Conservation (phyloP, 306 rosid species). For the Lablab purpureus region DNA sequence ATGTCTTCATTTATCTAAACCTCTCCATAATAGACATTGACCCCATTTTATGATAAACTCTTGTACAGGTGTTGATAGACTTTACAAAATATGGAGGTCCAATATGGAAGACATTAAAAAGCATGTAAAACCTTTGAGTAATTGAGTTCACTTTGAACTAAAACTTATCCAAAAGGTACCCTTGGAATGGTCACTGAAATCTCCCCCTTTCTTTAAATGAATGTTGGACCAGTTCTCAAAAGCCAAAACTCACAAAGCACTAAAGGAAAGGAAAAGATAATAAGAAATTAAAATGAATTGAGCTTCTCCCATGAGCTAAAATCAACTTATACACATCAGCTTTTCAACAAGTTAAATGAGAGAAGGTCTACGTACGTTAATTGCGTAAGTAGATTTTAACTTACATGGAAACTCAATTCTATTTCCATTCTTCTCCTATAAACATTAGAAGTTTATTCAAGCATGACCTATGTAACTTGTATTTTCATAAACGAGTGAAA, state of each 20-base stretch:
- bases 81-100: background rate
- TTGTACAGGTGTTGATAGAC: background rate
- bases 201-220: background rate
- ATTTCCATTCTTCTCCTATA: background rate
- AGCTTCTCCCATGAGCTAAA: background rate
- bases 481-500: conserved; percentile 31
- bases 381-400: background rate
- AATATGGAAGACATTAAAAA: conserved; percentile 1
- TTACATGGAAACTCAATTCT: background rate
- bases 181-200: background rate
- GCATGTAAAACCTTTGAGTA: background rate
- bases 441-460: background rate
- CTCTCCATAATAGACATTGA: conserved; percentile 16
- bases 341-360: background rate
- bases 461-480: background rate
- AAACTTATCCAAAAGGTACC: background rate
- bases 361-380: background rate
- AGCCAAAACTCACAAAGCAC: background rate
- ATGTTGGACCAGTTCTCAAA: background rate
- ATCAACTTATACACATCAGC: background rate
- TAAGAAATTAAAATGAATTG: background rate
- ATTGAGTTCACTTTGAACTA: background rate
- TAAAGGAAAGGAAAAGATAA: background rate
- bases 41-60: conserved; percentile 14
- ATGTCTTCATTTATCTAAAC: conserved; percentile 7